These are phyloP conservation scores for Trypanosomatidae sp. DNA, from an alignment of 208 protist species.

Conservation along the genomic window DNA sequence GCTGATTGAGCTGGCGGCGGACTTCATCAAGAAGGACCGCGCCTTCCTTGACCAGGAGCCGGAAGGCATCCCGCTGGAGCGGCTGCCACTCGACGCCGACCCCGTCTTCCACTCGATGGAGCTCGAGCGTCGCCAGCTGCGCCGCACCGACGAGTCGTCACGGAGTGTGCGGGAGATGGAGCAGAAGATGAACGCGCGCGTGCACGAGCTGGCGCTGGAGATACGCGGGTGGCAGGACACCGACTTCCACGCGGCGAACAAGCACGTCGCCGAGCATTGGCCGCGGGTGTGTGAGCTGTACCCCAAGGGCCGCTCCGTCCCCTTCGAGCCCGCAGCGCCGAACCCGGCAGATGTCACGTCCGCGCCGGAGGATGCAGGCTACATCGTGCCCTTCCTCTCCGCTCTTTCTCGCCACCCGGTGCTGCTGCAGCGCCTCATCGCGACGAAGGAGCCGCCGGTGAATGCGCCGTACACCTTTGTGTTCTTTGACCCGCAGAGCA, in stretches of 20 bases:
- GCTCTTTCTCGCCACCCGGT: constrained; percentile 56
- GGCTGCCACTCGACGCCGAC: constrained; percentile 69
- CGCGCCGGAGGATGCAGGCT: constrained; percentile 36
- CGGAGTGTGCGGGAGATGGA: constrained; percentile 47
- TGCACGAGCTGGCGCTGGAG: constrained; percentile 59
- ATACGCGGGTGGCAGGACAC: constrained; percentile 79
- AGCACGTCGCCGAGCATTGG: constrained; percentile 57
- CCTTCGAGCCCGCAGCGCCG: constrained; percentile 2
- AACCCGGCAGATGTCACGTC: constrained; percentile 34
- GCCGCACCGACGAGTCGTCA: constrained; percentile 33
- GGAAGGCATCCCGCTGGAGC: constrained; percentile 64
- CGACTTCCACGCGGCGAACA: constrained; percentile 72
- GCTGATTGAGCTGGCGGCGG: constrained; percentile 48
- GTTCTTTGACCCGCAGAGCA: constrained; percentile 81
- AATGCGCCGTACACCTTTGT: constrained; percentile 57
- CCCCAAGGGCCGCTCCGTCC: constrained; percentile 1
- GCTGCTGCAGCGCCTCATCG: constrained; percentile 60
- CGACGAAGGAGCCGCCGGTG: constrained; percentile 39
- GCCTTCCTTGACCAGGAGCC: constrained; percentile 78
- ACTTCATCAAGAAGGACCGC: constrained; percentile 63
- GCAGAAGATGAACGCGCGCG: constrained; percentile 51
- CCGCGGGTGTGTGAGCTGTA: constrained; percentile 65
- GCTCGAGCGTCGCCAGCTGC: constrained; percentile 60
- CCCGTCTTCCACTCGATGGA: constrained; percentile 71
- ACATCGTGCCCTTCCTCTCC: constrained; percentile 73